Base-by-base conservation (phyloP, 2,329 filamentous ascomycete genomes). In the Fusarium scirpi region DNA sequence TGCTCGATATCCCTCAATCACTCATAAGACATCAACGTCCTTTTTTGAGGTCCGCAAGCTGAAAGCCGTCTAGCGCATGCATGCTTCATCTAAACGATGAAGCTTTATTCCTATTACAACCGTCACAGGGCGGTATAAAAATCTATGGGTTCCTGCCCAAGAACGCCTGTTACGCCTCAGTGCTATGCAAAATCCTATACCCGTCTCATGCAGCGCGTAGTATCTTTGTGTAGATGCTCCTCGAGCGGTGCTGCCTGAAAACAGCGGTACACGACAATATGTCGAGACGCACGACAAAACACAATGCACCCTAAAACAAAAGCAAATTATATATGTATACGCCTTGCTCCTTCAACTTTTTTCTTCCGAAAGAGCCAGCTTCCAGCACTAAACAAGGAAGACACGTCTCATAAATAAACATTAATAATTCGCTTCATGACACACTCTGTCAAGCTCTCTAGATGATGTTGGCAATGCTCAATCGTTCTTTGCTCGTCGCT, bases 401-500 rank as follows among this genome's bases (percentile, higher is more conserved):
- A 34, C 46, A 40, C 38, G 45, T 22, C 65, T 62, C 55, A 27
- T 62, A 62, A 65, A 71, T 72, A 70, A 59, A 74, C 67, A 75
- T 75, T 74, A 75, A 70, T 47, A 55, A 62, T 61, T 43, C 44
- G 44, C 53, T 53, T 62, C 65, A 34, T 63, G 40, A 57, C 25
- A 29, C 38, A 32, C n/a, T 15, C 52, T n/a, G 8, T 32, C 47
- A 51, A 27, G 13, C 27, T 51, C 38, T 25, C 75, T 69, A 84
- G 30, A 84, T 84, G n/a, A 84, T 84, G 49, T 84, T 83, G 13
- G 81, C 81, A 68, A 83, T 83, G 69, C 81, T 83, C 54, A 83
- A 66, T n/a, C 78, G 77, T 45, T 80, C 78, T 48, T 75, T 76
- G 51, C 65, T 71, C 20, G 65, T 76, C n/a, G 64, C 54, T 43